Evolutionary conservation across 2,329 filamentous ascomycete species (phyloP), one percentile per base, ranked within the genome.

Genomic region (Talaromyces atroroseus): DNA sequence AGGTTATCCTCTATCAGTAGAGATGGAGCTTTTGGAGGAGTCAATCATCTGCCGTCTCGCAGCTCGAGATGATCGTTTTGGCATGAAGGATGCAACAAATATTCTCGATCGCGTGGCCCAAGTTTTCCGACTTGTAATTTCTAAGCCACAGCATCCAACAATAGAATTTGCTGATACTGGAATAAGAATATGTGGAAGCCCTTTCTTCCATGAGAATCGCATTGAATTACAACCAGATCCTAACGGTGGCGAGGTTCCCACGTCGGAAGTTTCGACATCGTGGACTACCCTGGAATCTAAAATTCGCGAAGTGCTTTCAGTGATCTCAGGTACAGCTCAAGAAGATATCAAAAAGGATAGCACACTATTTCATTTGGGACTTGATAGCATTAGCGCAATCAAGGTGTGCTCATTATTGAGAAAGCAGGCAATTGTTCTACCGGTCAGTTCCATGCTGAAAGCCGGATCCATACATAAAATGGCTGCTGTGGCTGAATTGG

Each of bases 341-440:
- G 66, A 76, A 0, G 76, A 82, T 1, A 88, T 96, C 52, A 71
- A 74, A 2, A 79, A 78, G 55, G 75, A 78, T 0, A 81, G 85
- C 51, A 89, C 81, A 0, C 81, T 96, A 12, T 95, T 94, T 69
- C 86, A 94, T 60, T 79, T 96, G 1, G 92, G 92, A 0, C 82
- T 96, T 1, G 92, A 96, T 68, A 96, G 92, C 0, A 95, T 96
- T 69, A 92, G 87, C 61, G 87, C 90, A 1, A 94, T 96, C 74
- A 95, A 94, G 65, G 84, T 91, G 3, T 84, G 85, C 8, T 81
- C 86, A 0, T 76, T 91, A 7, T 75, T 96, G 3, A 84, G 83
- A 44, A 87, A 65, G 49, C 72, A 78, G 44, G 82, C 78, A 0
- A 71, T 96, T 7, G 71, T 74, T 12, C 69, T 95, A 1, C 79